phyloP scores from a whole-genome alignment of 75 land plant genomes.

The Cryptomeria japonica region DNA sequence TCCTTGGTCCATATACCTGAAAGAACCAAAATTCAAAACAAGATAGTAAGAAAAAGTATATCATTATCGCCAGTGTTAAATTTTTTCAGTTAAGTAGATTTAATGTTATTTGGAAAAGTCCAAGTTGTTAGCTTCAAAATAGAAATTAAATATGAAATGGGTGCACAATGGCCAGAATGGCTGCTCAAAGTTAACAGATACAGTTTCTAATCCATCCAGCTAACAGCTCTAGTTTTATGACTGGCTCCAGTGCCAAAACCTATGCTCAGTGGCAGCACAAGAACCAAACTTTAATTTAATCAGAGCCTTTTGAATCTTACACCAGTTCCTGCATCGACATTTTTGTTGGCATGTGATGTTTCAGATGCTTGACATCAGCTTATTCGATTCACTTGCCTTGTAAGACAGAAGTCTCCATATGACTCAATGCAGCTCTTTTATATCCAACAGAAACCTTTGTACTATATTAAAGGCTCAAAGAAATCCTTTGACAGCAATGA shows the following conservation, averaged over 20 bases:
- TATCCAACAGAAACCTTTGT: too few species aligned
- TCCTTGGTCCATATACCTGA: conserved; percentile 44
- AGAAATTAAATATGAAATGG: neutral
- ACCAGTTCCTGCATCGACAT: neutral
- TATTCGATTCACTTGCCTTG: neutral
- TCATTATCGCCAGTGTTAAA: neutral
- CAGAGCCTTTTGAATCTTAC: neutral
- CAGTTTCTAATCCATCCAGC: neutral
- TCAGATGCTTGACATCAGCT: neutral
- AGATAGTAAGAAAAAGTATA: neutral
- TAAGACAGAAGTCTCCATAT: neutral
- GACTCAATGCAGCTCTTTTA: neutral
- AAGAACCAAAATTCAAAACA: conserved; percentile 5
- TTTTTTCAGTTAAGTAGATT: neutral
- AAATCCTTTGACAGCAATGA: too few species aligned
- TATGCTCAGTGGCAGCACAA: neutral
- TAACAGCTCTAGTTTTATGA: neutral
- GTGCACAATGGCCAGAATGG: neutral
- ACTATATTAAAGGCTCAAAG: too few species aligned
- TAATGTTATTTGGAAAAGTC: neutral
- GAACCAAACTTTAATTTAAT: neutral
- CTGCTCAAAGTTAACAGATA: neutral
- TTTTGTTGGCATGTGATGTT: neutral
- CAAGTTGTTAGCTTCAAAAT: neutral
- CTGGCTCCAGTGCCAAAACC: neutral